Evolutionary conservation across 768 basidiomycete genomes (phyloP).

Genomic region (Boletus barrowsii): DNA sequence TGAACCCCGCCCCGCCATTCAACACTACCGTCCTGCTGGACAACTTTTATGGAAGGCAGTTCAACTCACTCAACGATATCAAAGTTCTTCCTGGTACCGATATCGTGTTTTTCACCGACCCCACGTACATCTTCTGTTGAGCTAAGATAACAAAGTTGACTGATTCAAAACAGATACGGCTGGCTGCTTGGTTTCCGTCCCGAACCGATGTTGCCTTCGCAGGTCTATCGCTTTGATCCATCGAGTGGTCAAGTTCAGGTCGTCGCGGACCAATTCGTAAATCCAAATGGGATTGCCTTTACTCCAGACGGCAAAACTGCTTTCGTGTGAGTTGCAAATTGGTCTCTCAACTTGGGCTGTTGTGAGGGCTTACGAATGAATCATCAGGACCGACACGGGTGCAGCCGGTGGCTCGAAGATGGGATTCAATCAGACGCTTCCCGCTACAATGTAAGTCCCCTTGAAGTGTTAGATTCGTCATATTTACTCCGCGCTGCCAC

Average conservation of each 20-base stretch:
- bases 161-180: slow-evolving; percentile 47
- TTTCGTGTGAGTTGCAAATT: slow-evolving; percentile 48
- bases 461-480: background rate
- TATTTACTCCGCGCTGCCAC: background rate
- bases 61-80: slow-evolving; percentile 80
- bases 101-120: slow-evolving; percentile 75
- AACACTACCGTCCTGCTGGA: slow-evolving; percentile 71
- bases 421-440: slow-evolving; percentile 54
- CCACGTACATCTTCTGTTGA: slow-evolving; percentile 42
- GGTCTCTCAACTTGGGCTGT: background rate
- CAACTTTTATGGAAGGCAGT: slow-evolving; percentile 78
- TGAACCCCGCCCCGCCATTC: slow-evolving; percentile 62
- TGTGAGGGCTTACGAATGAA: slow-evolving; percentile 11
- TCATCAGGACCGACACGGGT: slow-evolving; percentile 32
- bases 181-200: slow-evolving; percentile 66
- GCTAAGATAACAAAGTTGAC: background rate
- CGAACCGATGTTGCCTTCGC: slow-evolving; percentile 61
- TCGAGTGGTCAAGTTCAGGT: slow-evolving; percentile 61
- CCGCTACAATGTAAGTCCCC: slow-evolving; percentile 62
- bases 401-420: slow-evolving; percentile 37
- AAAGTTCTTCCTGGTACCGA: slow-evolving; percentile 68
- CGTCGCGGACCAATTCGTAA: slow-evolving; percentile 74
- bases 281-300: slow-evolving; percentile 75
- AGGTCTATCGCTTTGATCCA: slow-evolving; percentile 75
- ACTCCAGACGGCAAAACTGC: slow-evolving; percentile 58